These are phyloP conservation scores for Alternaria incomplexa DNA, from an alignment of 2,329 filamentous ascomycete species.

Conservation along the genomic window DNA sequence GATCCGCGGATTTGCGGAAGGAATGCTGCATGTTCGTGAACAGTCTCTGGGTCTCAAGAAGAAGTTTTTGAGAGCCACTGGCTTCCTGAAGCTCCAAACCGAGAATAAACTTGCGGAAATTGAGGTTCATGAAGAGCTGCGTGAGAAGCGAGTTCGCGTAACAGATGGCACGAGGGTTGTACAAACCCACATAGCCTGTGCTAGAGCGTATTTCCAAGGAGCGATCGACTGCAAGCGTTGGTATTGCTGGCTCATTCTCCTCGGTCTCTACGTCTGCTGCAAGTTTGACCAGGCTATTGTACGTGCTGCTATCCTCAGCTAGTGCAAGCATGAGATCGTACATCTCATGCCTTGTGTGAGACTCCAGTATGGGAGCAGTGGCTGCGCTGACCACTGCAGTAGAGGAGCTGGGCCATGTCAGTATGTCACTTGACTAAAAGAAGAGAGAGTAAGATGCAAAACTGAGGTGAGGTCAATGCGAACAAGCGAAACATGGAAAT, in stretches of 20 bases:
- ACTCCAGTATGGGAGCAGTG: slow-evolving; percentile 43
- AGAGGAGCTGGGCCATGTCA: slow-evolving; percentile 6
- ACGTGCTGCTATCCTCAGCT: slow-evolving; percentile 40
- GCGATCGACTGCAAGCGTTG: slow-evolving; percentile 64
- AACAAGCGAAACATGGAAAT: background rate
- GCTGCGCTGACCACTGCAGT: slow-evolving; percentile 16
- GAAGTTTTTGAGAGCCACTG: slow-evolving; percentile 67
- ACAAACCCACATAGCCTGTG: slow-evolving; percentile 86
- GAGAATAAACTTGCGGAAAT: slow-evolving; percentile 86
- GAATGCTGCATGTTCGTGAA: slow-evolving; percentile 89
- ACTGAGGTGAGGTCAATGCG: background rate
- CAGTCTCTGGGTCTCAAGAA: slow-evolving; percentile 78
- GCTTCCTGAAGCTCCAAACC: slow-evolving; percentile 59
- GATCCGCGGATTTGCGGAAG: slow-evolving; percentile 74
- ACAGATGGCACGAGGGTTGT: slow-evolving; percentile 93
- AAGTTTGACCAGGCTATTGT: slow-evolving; percentile 37
- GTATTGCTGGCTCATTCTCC: slow-evolving; percentile 63
- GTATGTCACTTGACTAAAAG: background rate
- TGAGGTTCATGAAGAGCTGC: slow-evolving; percentile 93
- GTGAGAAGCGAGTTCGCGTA: slow-evolving; percentile 95
- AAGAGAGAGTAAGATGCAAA: background rate
- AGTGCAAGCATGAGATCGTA: slow-evolving; percentile 46
- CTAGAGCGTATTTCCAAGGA: slow-evolving; percentile 72
- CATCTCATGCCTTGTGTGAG: slow-evolving; percentile 43
- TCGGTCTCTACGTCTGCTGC: slow-evolving; percentile 24